Conservation (phyloP, 768 basidiomycete species). For the Pleurotus djamor region DNA sequence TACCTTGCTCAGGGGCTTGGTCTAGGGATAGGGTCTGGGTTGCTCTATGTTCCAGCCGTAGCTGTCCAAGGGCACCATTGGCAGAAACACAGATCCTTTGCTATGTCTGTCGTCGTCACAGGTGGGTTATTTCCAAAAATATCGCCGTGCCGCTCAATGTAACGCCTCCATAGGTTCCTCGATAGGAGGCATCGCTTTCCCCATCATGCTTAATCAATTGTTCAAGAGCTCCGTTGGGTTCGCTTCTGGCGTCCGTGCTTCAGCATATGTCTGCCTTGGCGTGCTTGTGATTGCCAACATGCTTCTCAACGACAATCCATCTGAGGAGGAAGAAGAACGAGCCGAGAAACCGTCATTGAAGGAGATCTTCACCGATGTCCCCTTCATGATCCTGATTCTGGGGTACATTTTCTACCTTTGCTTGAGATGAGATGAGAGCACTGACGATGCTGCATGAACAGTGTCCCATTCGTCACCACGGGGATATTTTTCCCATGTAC, state of each 20-base stretch:
- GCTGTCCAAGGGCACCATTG: slow-evolving; percentile 35
- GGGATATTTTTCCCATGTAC: slow-evolving; percentile 52
- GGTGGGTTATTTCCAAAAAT: neutral
- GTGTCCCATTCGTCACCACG: slow-evolving; percentile 36
- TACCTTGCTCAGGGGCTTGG: slow-evolving; percentile 43
- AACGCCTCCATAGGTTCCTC: slow-evolving; percentile 23
- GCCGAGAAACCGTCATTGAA: slow-evolving; percentile 17
- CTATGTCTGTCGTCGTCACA: slow-evolving; percentile 27
- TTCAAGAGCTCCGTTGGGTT: slow-evolving; percentile 24
- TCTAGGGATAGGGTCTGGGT: slow-evolving; percentile 37
- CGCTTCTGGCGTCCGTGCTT: slow-evolving; percentile 29
- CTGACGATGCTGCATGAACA: slow-evolving; percentile 20
- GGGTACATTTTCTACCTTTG: slow-evolving; percentile 24
- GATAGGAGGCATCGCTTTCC: slow-evolving; percentile 35
- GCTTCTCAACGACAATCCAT: slow-evolving; percentile 22
- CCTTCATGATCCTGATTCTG: slow-evolving; percentile 33
- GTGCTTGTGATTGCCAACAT: slow-evolving; percentile 32
- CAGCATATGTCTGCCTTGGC: slow-evolving; percentile 25
- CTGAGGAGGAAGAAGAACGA: slow-evolving; percentile 8
- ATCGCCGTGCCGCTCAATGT: neutral
- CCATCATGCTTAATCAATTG: slow-evolving; percentile 13
- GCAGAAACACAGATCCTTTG: slow-evolving; percentile 26
- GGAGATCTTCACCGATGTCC: slow-evolving; percentile 29
- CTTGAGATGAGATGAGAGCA: too few relatives aligned
- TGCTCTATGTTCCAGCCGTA: slow-evolving; percentile 40